Evolutionary conservation across 345 rosid species (phyloP), one percentile per base, ranked within the genome.

Genomic region (Atalantia buxifolia): DNA sequence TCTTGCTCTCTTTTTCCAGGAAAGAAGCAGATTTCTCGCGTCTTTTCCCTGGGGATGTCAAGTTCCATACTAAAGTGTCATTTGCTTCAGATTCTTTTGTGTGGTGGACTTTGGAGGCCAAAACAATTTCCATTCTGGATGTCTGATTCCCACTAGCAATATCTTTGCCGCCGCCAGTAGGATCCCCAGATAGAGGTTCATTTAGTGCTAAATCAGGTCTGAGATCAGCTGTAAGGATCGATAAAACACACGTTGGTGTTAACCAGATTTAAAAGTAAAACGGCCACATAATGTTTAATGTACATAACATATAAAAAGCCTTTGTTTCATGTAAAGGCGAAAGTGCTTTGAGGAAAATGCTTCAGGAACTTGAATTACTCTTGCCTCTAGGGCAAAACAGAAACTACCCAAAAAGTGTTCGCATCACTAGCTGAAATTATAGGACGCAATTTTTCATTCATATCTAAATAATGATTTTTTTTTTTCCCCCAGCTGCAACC

Each of bases 201-300:
- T 70, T 64, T 50, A 78, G 74, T 66, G 74, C 82, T 24, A 40
- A 76, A 76, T 81, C 76, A 50, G 55, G 78, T 76, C 77, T 53
- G 13, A 24, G 59, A 69, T 60, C 83, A 74, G 72, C 92, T 87
- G 85, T 63, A 73, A 75, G 24, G 55, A 33, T 73, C 50, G 70
- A 82, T 60, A 83, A 77, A 81, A 50, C 36, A 77, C 35, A 63
- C 7, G 50, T 75, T 25, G 80, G 48, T 21, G 75, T 50, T 65
- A 53, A 42, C 75, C 65, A 63, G 67, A 63, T 30, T 31, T 57
- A 16, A 27, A 35, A 57, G 50, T 19, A 25, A 45, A 71, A 28
- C 21, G 27, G 14, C 59, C 9, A 18, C 74, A 27, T 48, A 48
- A 28, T 69, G 35, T 27, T 24, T 45, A 21, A 69, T 14, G 28